Percentiles rank a stretch among this genome's conserved stretches.
phyloP scores from a whole-genome alignment of 2,329 filamentous ascomycete genomes.

The Metarhizium robertsii region DNA sequence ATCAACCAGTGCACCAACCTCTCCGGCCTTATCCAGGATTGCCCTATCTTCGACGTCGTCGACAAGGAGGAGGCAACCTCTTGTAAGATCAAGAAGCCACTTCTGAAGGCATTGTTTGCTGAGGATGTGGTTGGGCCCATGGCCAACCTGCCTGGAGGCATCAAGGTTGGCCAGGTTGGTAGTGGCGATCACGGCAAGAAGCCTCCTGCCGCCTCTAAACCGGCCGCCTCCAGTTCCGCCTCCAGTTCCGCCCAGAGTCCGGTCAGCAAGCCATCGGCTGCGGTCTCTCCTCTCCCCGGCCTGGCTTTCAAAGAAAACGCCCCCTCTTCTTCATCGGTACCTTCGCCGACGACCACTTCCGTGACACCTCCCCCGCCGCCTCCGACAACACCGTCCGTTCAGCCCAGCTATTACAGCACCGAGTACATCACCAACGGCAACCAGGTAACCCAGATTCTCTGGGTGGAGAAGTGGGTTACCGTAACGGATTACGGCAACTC shows the following conservation, averaged over 20 bases:
- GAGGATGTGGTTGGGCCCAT: constrained; percentile 53
- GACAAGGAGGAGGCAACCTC: constrained; percentile 42
- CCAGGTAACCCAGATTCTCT: constrained; percentile 46
- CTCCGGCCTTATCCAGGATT: constrained; percentile 63
- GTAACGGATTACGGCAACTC: constrained; percentile 36
- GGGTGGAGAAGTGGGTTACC: constrained; percentile 45
- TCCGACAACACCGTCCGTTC: constrained; percentile 15
- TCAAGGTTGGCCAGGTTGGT: constrained; percentile 19
- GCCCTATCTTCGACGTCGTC: constrained; percentile 65
- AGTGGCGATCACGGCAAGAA: not conserved
- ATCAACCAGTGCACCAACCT: constrained; percentile 64
- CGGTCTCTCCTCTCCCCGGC: constrained; percentile 25
- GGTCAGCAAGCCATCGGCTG: constrained; percentile 21
- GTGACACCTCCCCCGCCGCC: constrained; percentile 8
- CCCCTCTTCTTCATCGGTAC: not conserved
- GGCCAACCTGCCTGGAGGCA: constrained; percentile 56
- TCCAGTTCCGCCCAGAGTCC: constrained; percentile 20
- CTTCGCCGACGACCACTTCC: not conserved
- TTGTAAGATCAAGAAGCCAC: constrained; percentile 49
- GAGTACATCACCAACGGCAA: constrained; percentile 41
- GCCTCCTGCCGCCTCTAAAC: not conserved
- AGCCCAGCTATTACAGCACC: constrained; percentile 35
- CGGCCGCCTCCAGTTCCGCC: constrained; percentile 16
- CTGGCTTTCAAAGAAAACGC: constrained; percentile 30
- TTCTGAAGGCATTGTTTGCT: constrained; percentile 41